Evolutionary conservation across 2,329 filamentous ascomycete genomes (phyloP).

Genomic region (Botryotinia convoluta): DNA sequence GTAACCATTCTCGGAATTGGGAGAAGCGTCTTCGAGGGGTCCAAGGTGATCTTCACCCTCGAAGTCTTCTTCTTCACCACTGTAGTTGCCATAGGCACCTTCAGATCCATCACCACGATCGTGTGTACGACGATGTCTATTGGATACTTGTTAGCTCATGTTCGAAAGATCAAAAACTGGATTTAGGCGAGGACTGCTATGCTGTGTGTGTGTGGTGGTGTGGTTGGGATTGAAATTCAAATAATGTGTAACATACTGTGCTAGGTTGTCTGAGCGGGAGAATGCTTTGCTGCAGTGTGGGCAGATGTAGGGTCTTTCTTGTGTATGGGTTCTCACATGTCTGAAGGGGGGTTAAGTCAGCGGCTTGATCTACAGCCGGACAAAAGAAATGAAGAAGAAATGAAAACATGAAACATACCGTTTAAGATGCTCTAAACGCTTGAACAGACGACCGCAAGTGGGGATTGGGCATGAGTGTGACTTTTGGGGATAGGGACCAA

Average conservation of each 20-base stretch:
- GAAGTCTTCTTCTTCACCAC: conserved; percentile 74
- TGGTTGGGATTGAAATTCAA: conserved; percentile 14
- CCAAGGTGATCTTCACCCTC: conserved; percentile 81
- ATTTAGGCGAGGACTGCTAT: conserved; percentile 39
- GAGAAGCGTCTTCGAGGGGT: conserved; percentile 75
- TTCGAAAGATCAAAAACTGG: conserved; percentile 15
- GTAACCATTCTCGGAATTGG: conserved; percentile 67
- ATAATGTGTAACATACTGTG: conserved; percentile 66
- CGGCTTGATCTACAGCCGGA: conserved; percentile 43
- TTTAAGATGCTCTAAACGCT: conserved; percentile 98
- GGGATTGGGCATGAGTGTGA: conserved; percentile 99
- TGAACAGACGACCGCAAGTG: conserved; percentile 94
- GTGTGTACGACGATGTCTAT: conserved; percentile 73
- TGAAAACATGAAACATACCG: conserved; percentile 64
- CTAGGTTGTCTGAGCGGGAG: conserved; percentile 96
- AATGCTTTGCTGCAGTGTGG: conserved; percentile 98
- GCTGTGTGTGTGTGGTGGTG: conserved; percentile 26
- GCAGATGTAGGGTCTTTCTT: conserved; percentile 98
- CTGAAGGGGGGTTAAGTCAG: conserved; percentile 55
- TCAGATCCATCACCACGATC: conserved; percentile 71
- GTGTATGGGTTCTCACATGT: conserved; percentile 98
- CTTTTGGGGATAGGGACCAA: conserved; percentile 94
- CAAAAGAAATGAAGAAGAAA: conserved; percentile 35
- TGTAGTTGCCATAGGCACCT: conserved; percentile 55
- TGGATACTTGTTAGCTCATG: conserved; percentile 30